Conservation (phyloP, 768 basidiomycete genomes). For the Suillus placidus region DNA sequence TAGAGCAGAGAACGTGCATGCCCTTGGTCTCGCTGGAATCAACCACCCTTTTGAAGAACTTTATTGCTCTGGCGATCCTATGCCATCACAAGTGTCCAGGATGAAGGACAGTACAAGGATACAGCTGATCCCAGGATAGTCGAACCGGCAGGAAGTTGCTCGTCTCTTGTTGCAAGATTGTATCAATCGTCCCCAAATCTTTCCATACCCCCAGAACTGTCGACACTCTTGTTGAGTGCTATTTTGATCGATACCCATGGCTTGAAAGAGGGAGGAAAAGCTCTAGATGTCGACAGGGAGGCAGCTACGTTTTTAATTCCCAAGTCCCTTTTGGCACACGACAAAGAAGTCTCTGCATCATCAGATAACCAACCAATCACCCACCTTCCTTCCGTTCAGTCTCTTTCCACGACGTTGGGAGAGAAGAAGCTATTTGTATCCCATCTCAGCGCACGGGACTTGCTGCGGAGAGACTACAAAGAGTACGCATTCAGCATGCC, state of each 20-base stretch:
- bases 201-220: slow-evolving; percentile 58
- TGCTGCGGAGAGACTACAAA: slow-evolving; percentile 95
- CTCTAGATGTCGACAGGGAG: slow-evolving; percentile 59
- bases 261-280: slow-evolving; percentile 78
- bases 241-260: slow-evolving; percentile 89
- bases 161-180: slow-evolving; percentile 59
- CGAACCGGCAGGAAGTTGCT: slow-evolving; percentile 73
- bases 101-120: slow-evolving; percentile 70
- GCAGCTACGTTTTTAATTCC: slow-evolving; percentile 70
- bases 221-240: slow-evolving; percentile 76
- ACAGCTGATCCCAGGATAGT: slow-evolving; percentile 71
- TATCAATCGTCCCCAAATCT: slow-evolving; percentile 19
- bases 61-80: slow-evolving; percentile 66
- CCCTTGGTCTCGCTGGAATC: not conserved
- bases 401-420: slow-evolving; percentile 48
- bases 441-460: slow-evolving; percentile 68
- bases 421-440: slow-evolving; percentile 69
- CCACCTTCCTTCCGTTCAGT: slow-evolving; percentile 43
- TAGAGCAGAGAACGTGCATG: slow-evolving; percentile 46
- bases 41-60: slow-evolving; percentile 45
- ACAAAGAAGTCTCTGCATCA: slow-evolving; percentile 28
- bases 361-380: slow-evolving; percentile 23
- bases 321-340: slow-evolving; percentile 45
- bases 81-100: slow-evolving; percentile 48
- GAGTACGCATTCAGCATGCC: slow-evolving; percentile 64